Conservation (phyloP, 2,329 filamentous ascomycete species). For the Xylariaceae sp. region DNA sequence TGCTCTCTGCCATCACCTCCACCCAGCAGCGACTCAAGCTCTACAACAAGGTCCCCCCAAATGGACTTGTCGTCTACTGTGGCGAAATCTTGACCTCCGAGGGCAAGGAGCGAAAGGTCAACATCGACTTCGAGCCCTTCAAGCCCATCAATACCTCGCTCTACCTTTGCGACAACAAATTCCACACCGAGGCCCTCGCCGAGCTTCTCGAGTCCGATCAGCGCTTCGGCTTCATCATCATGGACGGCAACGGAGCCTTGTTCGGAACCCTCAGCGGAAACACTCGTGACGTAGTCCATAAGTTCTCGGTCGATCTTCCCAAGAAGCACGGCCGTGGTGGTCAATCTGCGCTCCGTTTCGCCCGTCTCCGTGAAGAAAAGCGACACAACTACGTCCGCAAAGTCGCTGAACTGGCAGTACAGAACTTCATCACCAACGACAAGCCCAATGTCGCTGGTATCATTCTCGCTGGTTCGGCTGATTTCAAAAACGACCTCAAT, state of each 20-base stretch:
- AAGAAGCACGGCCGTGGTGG: slow-evolving; percentile 99
- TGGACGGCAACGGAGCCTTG: slow-evolving; percentile 98
- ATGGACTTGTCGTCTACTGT: slow-evolving; percentile 97
- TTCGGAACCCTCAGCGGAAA: slow-evolving; percentile 97
- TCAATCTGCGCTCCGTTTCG: slow-evolving; percentile 98
- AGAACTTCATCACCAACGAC: slow-evolving; percentile 98
- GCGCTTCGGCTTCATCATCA: slow-evolving; percentile 99
- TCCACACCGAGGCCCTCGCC: slow-evolving; percentile 95
- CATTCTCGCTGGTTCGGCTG: slow-evolving; percentile 92
- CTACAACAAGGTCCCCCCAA: slow-evolving; percentile 97
- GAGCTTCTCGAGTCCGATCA: slow-evolving; percentile 98
- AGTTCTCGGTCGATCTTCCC: slow-evolving; percentile 96
- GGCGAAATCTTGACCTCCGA: slow-evolving; percentile 99
- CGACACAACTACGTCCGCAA: slow-evolving; percentile 99
- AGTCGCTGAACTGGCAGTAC: slow-evolving; percentile 94
- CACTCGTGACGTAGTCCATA: slow-evolving; percentile 94
- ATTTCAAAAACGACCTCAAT: slow-evolving; percentile 99
- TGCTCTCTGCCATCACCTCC: slow-evolving; percentile 96
- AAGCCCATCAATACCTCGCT: slow-evolving; percentile 99
- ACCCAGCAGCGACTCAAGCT: slow-evolving; percentile 99
- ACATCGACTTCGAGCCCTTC: slow-evolving; percentile 99
- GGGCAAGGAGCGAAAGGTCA: slow-evolving; percentile 99
- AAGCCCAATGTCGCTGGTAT: slow-evolving; percentile 97
- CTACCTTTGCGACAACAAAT: slow-evolving; percentile 99
- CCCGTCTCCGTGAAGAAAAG: slow-evolving; percentile 98